Evolutionary conservation across 805 yeast genomes (phyloP).

Genomic region (Candida suzukii): DNA sequence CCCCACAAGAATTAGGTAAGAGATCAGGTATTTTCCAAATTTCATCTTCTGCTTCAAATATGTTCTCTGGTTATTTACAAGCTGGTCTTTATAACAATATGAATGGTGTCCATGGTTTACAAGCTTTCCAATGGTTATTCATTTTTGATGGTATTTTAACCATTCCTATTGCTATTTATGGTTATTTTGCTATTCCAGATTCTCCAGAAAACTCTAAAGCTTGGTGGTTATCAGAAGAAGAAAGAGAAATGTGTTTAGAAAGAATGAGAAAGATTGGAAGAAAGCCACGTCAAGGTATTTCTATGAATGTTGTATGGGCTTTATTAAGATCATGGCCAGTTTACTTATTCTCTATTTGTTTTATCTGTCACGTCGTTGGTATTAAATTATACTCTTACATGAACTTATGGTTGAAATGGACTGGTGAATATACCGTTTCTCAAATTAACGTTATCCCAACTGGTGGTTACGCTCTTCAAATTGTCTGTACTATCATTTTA

Average conservation of each 20-base stretch:
- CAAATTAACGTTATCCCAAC: constrained; percentile 27
- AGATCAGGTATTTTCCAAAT: constrained; percentile 54
- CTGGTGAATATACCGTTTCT: constrained; percentile 14
- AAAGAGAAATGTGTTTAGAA: constrained; percentile 13
- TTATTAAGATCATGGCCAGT: constrained; percentile 11
- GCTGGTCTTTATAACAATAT: constrained; percentile 41
- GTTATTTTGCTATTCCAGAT: constrained; percentile 52
- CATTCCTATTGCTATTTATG: constrained; percentile 49
- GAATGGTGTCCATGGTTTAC: constrained; percentile 40
- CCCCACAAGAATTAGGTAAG: constrained; percentile 46
- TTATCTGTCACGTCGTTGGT: constrained; percentile 15
- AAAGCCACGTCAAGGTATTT: constrained; percentile 9
- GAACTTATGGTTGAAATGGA: constrained; percentile 24
- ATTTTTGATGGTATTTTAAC: constrained; percentile 55
- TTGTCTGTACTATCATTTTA: constrained; percentile 18
- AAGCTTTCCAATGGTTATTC: constrained; percentile 65
- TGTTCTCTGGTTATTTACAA: constrained; percentile 56
- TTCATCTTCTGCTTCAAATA: constrained; percentile 53
- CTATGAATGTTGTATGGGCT: constrained; percentile 5
- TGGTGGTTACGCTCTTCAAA: constrained; percentile 24
- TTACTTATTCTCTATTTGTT: constrained; percentile 11
- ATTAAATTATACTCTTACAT: constrained; percentile 17
- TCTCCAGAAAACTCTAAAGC: constrained; percentile 40
- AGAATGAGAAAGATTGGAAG: constrained; percentile 7
- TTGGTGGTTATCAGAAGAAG: constrained; percentile 22